phyloP scores from a whole-genome alignment of 2,329 filamentous ascomycete species.

The Talaromyces sp. region DNA sequence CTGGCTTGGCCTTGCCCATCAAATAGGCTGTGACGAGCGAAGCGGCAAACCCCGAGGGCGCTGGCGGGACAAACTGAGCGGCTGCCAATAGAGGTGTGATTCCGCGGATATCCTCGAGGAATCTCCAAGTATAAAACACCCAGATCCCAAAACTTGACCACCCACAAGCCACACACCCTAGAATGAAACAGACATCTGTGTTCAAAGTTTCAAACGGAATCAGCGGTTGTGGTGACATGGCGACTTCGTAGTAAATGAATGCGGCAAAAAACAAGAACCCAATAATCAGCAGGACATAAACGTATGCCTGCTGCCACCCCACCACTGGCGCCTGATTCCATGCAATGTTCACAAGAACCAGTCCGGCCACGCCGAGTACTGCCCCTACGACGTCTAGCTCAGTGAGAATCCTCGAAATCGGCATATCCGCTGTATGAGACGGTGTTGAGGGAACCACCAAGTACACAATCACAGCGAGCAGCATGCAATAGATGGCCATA shows the following conservation, averaged over 20 bases:
- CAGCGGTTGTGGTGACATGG: constrained; percentile 56
- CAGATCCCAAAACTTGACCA: constrained; percentile 51
- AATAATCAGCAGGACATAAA: constrained; percentile 57
- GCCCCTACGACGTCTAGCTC: constrained; percentile 34
- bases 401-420: neutral
- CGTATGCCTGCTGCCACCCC: constrained; percentile 57
- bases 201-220: constrained; percentile 49
- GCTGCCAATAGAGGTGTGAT: constrained; percentile 29
- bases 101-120: constrained; percentile 44
- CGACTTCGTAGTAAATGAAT: constrained; percentile 56
- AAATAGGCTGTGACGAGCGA: constrained; percentile 35
- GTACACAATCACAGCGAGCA: constrained; percentile 16
- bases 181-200: constrained; percentile 21
- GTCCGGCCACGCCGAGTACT: constrained; percentile 29
- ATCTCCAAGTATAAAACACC: constrained; percentile 52
- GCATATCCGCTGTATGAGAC: neutral
- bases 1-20: constrained; percentile 29
- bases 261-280: constrained; percentile 53
- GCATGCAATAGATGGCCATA: constrained; percentile 38
- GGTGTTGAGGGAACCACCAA: constrained; percentile 15
- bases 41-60: constrained; percentile 31
- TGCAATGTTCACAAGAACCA: constrained; percentile 64
- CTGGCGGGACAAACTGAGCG: constrained; percentile 28
- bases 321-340: constrained; percentile 63
- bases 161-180: constrained; percentile 16